phyloP scores from a whole-genome alignment of 139 green algal genomes.

The Chlamydomonas sphaeroides region DNA sequence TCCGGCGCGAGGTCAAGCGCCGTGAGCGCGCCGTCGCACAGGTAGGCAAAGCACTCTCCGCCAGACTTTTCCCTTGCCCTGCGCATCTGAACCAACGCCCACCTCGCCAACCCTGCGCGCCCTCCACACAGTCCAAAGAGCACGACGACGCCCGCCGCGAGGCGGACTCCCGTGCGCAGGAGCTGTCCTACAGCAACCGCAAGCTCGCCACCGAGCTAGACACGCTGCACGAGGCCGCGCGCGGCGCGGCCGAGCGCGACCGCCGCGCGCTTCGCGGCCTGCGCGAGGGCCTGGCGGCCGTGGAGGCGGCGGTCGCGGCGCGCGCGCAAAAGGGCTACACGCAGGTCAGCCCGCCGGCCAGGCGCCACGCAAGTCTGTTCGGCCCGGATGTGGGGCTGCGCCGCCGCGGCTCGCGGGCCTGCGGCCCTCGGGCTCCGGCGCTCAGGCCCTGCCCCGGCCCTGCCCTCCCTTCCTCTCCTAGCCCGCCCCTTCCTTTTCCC shows the following conservation, averaged over 20 bases:
- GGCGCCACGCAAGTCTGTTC: no score
- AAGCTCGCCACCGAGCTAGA: conserved; percentile 67
- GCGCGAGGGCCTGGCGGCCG: conserved; percentile 41
- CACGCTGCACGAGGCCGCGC: conserved; percentile 43
- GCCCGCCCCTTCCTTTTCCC: no score
- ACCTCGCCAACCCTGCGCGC: background rate
- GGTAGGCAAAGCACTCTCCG: no score
- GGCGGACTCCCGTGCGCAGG: conserved; percentile 9
- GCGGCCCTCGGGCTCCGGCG: no score
- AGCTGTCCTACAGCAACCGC: conserved; percentile 68
- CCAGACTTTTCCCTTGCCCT: no score
- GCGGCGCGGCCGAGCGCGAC: conserved; percentile 27
- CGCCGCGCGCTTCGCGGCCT: conserved; percentile 39
- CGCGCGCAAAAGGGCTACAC: conserved; percentile 43
- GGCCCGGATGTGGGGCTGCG: no score
- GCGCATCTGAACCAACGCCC: background rate
- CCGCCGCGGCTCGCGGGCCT: no score
- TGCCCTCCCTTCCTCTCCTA: no score
- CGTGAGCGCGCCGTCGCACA: conserved; percentile 58
- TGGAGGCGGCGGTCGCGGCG: conserved; percentile 48
- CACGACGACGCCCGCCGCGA: conserved; percentile 31
- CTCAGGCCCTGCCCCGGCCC: no score
- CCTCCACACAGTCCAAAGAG: conserved; percentile 44
- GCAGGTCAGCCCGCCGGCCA: conserved; percentile 20
- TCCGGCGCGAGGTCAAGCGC: conserved; percentile 63